Evolutionary conservation across 805 yeast genomes (phyloP).

Genomic region (Ogataea populi-albae): DNA sequence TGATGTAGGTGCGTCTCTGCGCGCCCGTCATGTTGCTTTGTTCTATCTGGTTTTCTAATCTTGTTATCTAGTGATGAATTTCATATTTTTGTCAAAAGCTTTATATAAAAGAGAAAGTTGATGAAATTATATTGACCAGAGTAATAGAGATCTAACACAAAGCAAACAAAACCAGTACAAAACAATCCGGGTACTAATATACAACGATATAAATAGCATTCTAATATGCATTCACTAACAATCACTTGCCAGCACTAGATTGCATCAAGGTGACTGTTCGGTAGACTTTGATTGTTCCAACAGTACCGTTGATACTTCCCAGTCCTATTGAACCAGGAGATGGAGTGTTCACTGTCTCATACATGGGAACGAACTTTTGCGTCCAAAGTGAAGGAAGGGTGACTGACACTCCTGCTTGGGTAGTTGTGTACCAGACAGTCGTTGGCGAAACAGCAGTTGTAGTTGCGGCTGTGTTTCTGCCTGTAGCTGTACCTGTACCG

Average conservation of each 20-base stretch:
- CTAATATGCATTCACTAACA: too few relatives aligned
- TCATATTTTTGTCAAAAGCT: constrained; percentile 1
- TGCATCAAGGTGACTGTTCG: constrained; percentile 41
- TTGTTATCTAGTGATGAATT: constrained; percentile 1
- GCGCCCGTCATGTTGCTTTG: constrained; percentile 1
- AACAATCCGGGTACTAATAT: too few relatives aligned
- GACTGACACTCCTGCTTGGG: constrained; percentile 50
- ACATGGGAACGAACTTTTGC: constrained; percentile 49
- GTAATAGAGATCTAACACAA: too few relatives aligned
- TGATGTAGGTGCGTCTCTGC: not conserved
- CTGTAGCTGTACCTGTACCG: constrained; percentile 6
- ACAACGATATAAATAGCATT: too few relatives aligned
- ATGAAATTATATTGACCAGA: constrained; percentile 3
- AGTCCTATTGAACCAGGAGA: constrained; percentile 71
- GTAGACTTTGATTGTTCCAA: constrained; percentile 57
- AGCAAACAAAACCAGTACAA: too few relatives aligned
- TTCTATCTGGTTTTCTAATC: constrained; percentile 1
- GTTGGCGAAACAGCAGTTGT: constrained; percentile 11
- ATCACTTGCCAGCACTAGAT: too few relatives aligned
- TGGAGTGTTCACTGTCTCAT: constrained; percentile 42
- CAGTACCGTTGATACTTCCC: constrained; percentile 64
- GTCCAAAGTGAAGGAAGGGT: constrained; percentile 44
- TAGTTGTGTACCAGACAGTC: constrained; percentile 24
- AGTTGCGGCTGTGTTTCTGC: constrained; percentile 9
- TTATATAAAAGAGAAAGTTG: constrained; percentile 2